These are phyloP conservation scores for Zanthoxylum bungeanum DNA, from an alignment of 345 rosid genomes.

Conservation along the genomic window DNA sequence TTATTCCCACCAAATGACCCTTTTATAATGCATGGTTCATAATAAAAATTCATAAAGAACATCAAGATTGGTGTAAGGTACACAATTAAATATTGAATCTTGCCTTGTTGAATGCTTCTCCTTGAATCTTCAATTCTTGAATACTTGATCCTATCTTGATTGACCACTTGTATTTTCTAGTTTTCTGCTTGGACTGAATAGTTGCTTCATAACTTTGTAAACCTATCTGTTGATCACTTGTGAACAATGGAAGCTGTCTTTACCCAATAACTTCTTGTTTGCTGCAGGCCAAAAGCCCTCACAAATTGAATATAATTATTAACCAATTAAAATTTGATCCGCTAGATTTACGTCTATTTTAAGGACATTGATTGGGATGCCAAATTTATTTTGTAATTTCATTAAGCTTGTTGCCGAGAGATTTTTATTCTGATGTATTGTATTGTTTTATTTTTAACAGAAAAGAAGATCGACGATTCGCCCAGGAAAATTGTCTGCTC, in stretches of 20 bases:
- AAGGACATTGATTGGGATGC: neutral
- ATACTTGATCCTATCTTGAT: no score
- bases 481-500: conserved; percentile 75
- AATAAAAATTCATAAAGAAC: no score
- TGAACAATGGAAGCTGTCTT: neutral
- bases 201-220: neutral
- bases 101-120: no score
- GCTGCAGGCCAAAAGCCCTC: neutral
- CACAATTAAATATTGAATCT: no score
- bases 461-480: conserved; percentile 76
- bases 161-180: neutral
- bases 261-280: neutral
- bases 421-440: conserved; percentile 4
- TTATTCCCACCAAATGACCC: no score
- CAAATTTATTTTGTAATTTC: neutral
- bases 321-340: neutral
- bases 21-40: no score
- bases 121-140: no score
- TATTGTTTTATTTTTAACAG: conserved; percentile 41
- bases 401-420: neutral
- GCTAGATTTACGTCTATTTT: neutral
- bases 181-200: neutral
- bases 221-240: neutral
- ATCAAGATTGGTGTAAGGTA: no score
- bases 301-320: neutral